Evolutionary conservation across 805 yeast genomes (phyloP).

Genomic region (Zygosaccharomyces kombuchaensis): DNA sequence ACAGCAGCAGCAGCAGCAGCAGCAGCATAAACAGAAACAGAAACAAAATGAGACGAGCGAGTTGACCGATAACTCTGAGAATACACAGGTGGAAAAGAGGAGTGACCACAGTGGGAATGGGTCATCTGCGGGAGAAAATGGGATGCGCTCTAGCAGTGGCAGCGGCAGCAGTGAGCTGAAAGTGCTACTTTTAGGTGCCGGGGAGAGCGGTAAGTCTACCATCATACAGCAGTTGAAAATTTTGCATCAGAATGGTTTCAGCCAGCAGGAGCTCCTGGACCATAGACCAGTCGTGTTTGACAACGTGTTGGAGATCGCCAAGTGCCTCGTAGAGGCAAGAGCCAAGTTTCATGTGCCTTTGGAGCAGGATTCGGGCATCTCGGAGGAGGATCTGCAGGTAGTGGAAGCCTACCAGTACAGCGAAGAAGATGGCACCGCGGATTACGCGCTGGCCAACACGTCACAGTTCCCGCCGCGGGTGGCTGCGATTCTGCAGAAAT

Average conservation of each 20-base stretch:
- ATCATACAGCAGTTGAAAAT: conserved; percentile 40
- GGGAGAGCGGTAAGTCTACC: conserved; percentile 42
- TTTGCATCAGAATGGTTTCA: conserved; percentile 35
- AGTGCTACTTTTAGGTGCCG: conserved; percentile 78
- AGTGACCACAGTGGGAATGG: not conserved
- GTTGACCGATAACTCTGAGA: not conserved
- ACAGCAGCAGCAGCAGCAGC: not conserved
- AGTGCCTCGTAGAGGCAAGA: conserved; percentile 64
- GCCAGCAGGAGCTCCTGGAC: conserved; percentile 57
- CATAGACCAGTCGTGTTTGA: conserved; percentile 75
- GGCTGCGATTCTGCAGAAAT: conserved; percentile 44
- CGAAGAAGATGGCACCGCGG: conserved; percentile 11
- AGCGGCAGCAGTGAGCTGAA: conserved; percentile 38
- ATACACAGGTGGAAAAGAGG: conserved; percentile 1
- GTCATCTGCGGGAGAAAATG: not conserved
- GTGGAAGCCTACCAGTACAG: conserved; percentile 1
- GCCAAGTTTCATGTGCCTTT: conserved; percentile 40
- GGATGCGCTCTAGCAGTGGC: conserved; percentile 2
- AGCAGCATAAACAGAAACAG: not conserved
- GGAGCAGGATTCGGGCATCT: conserved; percentile 32
- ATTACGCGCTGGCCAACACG: conserved; percentile 20
- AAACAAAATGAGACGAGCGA: not conserved
- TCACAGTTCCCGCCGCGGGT: conserved; percentile 43
- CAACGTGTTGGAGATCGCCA: conserved; percentile 73
- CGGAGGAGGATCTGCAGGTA: conserved; percentile 27